A percentile compares a stretch with the other conserved stretches of the same genome.
phyloP scores from a whole-genome alignment of 1,284 basidiomycete species.

The Anthracocystis panici-leucophaei region DNA sequence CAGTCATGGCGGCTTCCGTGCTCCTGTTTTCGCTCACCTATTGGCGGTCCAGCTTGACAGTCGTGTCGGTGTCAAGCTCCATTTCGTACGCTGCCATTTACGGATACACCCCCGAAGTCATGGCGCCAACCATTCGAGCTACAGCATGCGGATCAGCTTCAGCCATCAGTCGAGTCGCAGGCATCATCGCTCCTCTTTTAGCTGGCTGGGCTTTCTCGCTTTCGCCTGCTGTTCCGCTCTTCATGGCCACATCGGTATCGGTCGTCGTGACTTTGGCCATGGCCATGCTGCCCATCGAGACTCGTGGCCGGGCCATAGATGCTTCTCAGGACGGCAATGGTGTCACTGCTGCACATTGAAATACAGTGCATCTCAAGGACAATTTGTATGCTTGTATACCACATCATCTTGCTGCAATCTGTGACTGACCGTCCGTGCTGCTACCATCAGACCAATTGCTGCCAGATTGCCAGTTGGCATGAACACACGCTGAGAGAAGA shows the following conservation, averaged over 20 bases:
- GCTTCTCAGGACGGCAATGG: conserved; percentile 6
- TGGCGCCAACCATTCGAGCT: conserved; percentile 58
- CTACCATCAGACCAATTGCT: not conserved
- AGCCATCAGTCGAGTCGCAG: conserved; percentile 61
- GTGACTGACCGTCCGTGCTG: too few relatives aligned
- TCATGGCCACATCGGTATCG: conserved; percentile 37
- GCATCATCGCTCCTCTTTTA: conserved; percentile 64
- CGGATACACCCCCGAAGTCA: conserved; percentile 66
- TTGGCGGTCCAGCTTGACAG: conserved; percentile 37
- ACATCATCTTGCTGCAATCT: too few relatives aligned
- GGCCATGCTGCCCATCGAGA: conserved; percentile 52
- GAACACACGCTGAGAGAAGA: not conserved
- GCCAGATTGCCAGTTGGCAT: not conserved
- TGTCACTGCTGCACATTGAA: not conserved
- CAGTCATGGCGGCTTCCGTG: conserved; percentile 49
- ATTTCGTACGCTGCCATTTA: conserved; percentile 67
- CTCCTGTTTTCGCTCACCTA: conserved; percentile 49
- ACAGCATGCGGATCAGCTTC: conserved; percentile 64
- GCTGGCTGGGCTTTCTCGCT: conserved; percentile 55
- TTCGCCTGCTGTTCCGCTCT: conserved; percentile 37
- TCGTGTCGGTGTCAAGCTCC: conserved; percentile 57
- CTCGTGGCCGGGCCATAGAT: conserved; percentile 26
- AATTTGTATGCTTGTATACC: not conserved
- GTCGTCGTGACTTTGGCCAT: conserved; percentile 35
- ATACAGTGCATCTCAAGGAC: not conserved